Conservation (phyloP, 805 yeast genomes). For the Cyberlindnera amylophila region DNA sequence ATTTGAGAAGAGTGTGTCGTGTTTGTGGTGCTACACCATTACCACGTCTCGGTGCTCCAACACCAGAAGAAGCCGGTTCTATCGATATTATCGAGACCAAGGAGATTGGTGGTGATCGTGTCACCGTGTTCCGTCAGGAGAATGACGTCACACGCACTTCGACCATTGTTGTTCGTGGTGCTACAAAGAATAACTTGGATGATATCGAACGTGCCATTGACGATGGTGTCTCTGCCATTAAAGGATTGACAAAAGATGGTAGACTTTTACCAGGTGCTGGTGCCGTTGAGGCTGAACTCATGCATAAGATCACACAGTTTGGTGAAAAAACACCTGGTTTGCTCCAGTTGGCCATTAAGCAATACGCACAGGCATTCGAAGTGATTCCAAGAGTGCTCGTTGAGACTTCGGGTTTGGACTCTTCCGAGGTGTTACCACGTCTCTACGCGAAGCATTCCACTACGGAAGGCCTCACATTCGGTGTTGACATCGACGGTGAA, state of each 20-base stretch:
- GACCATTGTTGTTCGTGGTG: constrained; percentile 92
- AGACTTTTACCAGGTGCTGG: constrained; percentile 95
- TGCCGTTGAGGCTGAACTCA: constrained; percentile 86
- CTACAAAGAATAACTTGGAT: constrained; percentile 89
- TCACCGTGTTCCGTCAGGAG: constrained; percentile 85
- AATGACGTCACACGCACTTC: constrained; percentile 68
- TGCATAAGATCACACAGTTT: constrained; percentile 68
- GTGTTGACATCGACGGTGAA: constrained; percentile 80
- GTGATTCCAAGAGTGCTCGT: constrained; percentile 89
- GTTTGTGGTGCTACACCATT: constrained; percentile 97
- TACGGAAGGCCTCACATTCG: constrained; percentile 37
- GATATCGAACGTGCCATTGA: constrained; percentile 97
- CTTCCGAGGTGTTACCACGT: constrained; percentile 84
- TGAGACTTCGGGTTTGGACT: constrained; percentile 90
- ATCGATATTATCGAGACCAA: constrained; percentile 85
- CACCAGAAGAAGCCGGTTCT: constrained; percentile 88
- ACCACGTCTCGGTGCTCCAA: constrained; percentile 90
- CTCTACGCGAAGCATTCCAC: constrained; percentile 84
- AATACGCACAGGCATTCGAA: constrained; percentile 92
- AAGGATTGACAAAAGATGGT: constrained; percentile 80
- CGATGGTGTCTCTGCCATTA: constrained; percentile 91
- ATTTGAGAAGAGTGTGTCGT: constrained; percentile 86
- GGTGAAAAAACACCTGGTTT: constrained; percentile 96
- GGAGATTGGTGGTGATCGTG: constrained; percentile 97
- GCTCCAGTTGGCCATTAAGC: constrained; percentile 88